These are phyloP conservation scores for Nicotiana undulata DNA, from an alignment of 257 asterid genomes.

Conservation along the genomic window DNA sequence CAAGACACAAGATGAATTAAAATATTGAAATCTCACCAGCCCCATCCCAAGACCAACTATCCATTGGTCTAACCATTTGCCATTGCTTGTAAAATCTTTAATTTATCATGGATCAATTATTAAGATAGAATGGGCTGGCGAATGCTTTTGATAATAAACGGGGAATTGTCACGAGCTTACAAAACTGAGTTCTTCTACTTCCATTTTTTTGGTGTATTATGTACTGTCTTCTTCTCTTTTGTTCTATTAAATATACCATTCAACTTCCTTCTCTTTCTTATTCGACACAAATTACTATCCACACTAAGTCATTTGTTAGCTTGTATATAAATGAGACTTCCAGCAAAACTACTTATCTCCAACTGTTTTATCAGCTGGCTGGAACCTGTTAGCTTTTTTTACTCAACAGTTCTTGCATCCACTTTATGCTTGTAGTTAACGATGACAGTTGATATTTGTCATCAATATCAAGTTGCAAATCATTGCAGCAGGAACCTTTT, in stretches of 20 bases:
- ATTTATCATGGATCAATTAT: neutral
- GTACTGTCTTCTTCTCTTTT: neutral
- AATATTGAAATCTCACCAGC: neutral
- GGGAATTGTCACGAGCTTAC: neutral
- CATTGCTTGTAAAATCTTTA: too few species aligned
- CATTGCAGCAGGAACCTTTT: neutral
- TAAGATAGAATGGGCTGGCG: neutral
- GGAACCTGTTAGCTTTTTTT: neutral
- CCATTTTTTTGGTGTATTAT: neutral
- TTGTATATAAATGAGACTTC: neutral
- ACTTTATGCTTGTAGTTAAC: neutral
- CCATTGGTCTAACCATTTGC: neutral
- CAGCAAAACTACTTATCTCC: neutral
- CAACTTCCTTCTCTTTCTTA: neutral
- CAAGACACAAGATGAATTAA: neutral
- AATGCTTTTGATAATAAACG: neutral
- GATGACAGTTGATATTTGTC: neutral
- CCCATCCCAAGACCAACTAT: neutral
- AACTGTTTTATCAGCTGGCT: neutral
- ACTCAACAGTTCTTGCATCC: neutral
- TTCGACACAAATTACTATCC: too few species aligned
- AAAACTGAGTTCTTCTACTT: neutral
- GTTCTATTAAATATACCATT: neutral
- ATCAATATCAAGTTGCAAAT: neutral
- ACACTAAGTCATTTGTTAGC: neutral